Evolutionary conservation across 495 filamentous ascomycete species (phyloP), one percentile per base, ranked within the genome.

Genomic region (Aeminium ludgeri): DNA sequence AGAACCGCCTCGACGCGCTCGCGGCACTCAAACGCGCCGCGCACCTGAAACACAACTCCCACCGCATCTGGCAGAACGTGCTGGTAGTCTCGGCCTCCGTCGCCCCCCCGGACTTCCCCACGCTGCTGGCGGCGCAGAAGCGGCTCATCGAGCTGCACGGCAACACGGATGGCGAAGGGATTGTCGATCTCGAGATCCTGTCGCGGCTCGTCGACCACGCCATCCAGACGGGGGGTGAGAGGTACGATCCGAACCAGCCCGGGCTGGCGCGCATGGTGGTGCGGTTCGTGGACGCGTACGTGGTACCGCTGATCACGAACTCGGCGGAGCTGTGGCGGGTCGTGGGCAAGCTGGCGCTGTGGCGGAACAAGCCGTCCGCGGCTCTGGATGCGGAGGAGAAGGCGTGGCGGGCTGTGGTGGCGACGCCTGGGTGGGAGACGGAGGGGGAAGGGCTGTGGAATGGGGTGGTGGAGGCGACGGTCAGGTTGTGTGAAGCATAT

Each of bases 1-100:
- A 70, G 30, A 70, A 80, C 41, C 70, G 80, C 6, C 63, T 65
- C 3, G 78, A 87, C 45, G 80, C 89, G 11, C 74, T 96, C 2
- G 58, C 67, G 10, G 87, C 91, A 1, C 78, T 93, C 53, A 86
- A 86, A 51, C 74, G 78, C 39, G 89, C 86, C 28, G 82, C 83
- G 2, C 63, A 68, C 11, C 70, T 89, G 17, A 86, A 89, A 27
- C 68, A 80, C 56, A 76, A 80, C 43, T 81, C 85, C 60, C 80
- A 74, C 67, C 73, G 82, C 43, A 94, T 99, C 48, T 95, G 86
- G 86, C 82, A 92, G 46, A 99, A 99, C 53, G 72, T 94, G 11
- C 69, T 96, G 35, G 83, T 80, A 1, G 77, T 99, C 30, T 78
- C 82, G 0, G 73, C 81, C 3, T 78, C 82, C 7, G 65, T 86